These are phyloP conservation scores for Oryza coarctata DNA, from an alignment of 176 grass and related monocot genomes.

Conservation along the genomic window DNA sequence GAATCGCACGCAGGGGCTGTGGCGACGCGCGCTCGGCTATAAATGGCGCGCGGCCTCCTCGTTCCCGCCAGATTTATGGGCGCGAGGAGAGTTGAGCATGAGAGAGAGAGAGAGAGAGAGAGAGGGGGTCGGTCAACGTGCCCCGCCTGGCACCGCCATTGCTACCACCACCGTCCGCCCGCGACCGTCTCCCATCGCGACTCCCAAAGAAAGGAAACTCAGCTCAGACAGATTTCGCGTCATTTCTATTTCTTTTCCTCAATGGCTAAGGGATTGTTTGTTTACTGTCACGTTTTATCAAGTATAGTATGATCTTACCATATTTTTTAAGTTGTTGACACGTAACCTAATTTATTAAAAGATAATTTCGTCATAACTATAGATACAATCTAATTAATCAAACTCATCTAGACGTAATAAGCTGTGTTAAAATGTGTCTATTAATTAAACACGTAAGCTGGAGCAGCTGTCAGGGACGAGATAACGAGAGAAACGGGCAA, in stretches of 20 bases:
- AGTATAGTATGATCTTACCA: no score
- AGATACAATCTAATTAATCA: no score
- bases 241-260: neutral
- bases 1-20: neutral
- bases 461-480: no score
- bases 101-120: neutral
- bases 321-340: no score
- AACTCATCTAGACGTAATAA: no score
- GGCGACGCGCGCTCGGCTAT: slow-evolving; percentile 18
- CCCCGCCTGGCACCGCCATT: neutral
- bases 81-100: neutral
- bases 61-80: slow-evolving; percentile 26
- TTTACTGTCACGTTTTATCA: no score
- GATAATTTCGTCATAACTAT: no score
- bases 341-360: no score
- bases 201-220: neutral
- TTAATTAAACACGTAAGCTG: no score
- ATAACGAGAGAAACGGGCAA: no score
- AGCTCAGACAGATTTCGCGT: neutral
- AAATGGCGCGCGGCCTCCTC: slow-evolving; percentile 25
- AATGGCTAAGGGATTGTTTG: no score
- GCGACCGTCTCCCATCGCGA: slow-evolving; percentile 16
- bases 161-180: slow-evolving; percentile 25
- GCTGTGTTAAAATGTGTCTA: no score
- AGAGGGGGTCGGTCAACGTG: neutral